Percentiles rank a stretch among this genome's conserved stretches.
phyloP scores from a whole-genome alignment of 2,329 filamentous ascomycete genomes.

The Colletotrichum sp. region DNA sequence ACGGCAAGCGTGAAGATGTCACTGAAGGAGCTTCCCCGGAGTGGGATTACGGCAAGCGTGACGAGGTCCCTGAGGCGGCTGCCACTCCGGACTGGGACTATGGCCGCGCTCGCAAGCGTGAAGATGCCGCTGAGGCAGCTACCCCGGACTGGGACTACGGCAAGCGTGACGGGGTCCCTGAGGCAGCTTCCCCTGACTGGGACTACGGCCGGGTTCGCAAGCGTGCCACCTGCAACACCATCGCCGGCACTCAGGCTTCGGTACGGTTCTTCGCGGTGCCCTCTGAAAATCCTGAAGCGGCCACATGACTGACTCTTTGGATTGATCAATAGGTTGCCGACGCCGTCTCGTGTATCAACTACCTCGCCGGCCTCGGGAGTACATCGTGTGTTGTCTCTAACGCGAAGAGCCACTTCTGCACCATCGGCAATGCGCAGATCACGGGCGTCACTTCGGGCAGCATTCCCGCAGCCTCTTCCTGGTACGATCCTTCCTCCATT shows the following conservation, averaged over 20 bases:
- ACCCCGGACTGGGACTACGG: not conserved
- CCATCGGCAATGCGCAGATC: not conserved
- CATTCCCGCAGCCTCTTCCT: not conserved
- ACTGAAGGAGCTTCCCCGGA: rapidly evolving
- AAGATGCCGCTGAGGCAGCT: too few relatives aligned
- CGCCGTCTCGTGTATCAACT: slow-evolving; percentile 16
- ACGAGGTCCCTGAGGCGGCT: too few relatives aligned
- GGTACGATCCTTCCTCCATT: not conserved
- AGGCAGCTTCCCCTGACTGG: not conserved
- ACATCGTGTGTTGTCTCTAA: not conserved
- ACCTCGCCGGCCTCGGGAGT: slow-evolving; percentile 2
- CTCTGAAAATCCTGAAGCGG: not conserved
- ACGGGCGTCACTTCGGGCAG: not conserved
- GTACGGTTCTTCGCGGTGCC: not conserved
- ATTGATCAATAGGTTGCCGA: not conserved
- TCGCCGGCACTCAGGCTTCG: not conserved
- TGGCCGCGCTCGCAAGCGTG: too few relatives aligned
- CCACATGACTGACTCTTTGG: not conserved
- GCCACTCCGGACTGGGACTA: too few relatives aligned
- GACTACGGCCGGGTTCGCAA: not conserved
- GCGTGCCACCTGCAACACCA: not conserved
- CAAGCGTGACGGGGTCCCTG: not conserved
- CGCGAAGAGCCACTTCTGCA: not conserved
- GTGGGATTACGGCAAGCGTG: not conserved
- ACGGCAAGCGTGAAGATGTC: not conserved